Conservation (phyloP, 179 eudicot genomes). For the Spinacia oleracea region DNA sequence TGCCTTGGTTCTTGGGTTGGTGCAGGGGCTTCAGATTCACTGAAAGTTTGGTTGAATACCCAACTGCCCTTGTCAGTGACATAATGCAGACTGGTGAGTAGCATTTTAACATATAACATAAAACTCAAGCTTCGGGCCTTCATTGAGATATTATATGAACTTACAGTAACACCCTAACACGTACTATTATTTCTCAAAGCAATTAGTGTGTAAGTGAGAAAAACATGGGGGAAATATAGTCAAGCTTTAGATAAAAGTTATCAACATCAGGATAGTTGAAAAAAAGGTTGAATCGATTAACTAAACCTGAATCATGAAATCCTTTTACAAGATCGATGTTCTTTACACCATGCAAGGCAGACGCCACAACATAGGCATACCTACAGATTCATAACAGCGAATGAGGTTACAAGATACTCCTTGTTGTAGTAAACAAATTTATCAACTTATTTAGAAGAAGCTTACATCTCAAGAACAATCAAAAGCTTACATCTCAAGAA, state of each 20-base stretch:
- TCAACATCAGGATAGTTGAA: neutral
- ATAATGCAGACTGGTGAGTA: neutral
- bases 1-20: too few species aligned
- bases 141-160: neutral
- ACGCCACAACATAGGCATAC: slow-evolving; percentile 97
- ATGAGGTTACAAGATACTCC: slow-evolving; percentile 4
- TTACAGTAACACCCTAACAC: too few species aligned
- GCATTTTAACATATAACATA: neutral
- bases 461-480: slow-evolving; percentile 99
- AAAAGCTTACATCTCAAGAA: too few species aligned
- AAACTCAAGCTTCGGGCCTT: neutral
- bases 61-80: neutral
- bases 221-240: too few species aligned
- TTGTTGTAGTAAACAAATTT: slow-evolving; percentile 10
- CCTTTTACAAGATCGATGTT: slow-evolving; percentile 92
- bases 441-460: slow-evolving; percentile 2
- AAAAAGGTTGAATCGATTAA: neutral
- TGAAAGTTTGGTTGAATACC: neutral
- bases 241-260: neutral
- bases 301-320: slow-evolving; percentile 96
- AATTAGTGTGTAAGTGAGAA: neutral
- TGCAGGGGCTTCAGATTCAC: too few species aligned
- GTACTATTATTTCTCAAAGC: neutral
- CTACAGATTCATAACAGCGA: slow-evolving; percentile 34
- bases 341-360: slow-evolving; percentile 85